Base-by-base conservation (phyloP, 148 eudicot genomes). In the Dysphania ambrosioides region DNA sequence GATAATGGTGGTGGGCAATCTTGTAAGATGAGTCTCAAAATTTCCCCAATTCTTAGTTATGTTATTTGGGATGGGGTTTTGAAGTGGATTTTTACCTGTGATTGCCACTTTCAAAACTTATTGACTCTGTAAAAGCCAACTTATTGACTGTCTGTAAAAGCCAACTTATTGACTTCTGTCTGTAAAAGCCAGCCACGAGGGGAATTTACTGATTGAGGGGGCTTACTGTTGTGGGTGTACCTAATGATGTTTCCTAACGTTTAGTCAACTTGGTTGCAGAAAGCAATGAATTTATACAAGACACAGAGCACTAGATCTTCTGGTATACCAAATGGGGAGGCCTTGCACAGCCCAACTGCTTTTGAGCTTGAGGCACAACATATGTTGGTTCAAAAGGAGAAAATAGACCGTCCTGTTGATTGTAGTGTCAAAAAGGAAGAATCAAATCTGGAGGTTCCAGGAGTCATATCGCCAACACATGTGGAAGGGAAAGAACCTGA, bases 241-340 rank as follows among this genome's bases (percentile, higher is more conserved):
- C 42, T 36, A 9, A 24, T 40, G 0, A n/a, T 75, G 35, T 44
- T 32, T 19, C 6, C 26, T 16, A 36, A 65, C 71, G 61, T 70
- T 31, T 27, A 11, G 1, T 69, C 57, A 13, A 55, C 42, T 65
- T 27, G 16, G 60, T n/a, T 70, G 63, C 87, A 84, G 87, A 81
- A 80, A 70, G 87, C 87, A 13, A 32, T 84, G 82, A 51, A 73
- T 65, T 49, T 81, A 69, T 84, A 81, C 87, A 84, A 84, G 75
- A 59, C 80, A 42, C 78, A 84, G 34, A 78, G 77, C 82, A 62
- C 27, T 67, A 80, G 68, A 9, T 35, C 55, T 68, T 55, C 31
- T 19, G 53, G 53, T 18, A 47, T 65, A 24, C 62, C 72, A 47
- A 65, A 63, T 32, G 60, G 59, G 34, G 71, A 78, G 36, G 61